Conservation (phyloP, 495 filamentous ascomycete species). For the Corynascus novoguineensis region DNA sequence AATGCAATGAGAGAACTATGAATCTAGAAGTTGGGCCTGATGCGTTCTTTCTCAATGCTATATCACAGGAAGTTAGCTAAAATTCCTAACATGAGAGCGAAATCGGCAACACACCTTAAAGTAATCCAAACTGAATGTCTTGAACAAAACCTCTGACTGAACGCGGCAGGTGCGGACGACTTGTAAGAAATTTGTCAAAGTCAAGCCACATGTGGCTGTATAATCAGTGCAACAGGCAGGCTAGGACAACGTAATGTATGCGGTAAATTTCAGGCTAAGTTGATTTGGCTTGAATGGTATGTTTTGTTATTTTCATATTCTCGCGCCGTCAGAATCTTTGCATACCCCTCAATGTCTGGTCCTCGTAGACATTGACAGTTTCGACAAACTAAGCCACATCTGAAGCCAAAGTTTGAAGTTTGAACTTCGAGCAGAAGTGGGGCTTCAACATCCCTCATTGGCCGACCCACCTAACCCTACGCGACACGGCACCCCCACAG, state of each 20-base stretch:
- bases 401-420: background rate
- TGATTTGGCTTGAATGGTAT: background rate
- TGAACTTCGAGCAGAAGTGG: slow-evolving; percentile 7
- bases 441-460: slow-evolving; percentile 14
- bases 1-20: background rate
- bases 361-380: background rate
- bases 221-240: background rate
- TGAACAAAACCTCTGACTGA: background rate
- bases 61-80: background rate
- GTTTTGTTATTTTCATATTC: background rate
- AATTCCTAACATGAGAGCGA: background rate
- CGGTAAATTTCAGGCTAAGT: background rate
- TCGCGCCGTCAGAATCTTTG: background rate
- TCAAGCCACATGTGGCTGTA: slow-evolving; percentile 26
- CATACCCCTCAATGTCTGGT: background rate
- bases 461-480: slow-evolving; percentile 30
- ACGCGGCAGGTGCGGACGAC: background rate
- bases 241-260: background rate
- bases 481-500: slow-evolving; percentile 24
- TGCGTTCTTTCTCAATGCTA: background rate
- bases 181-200: slow-evolving; percentile 13
- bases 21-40: background rate
- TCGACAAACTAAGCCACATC: background rate
- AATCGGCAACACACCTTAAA: background rate
- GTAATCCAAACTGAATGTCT: background rate